Evolutionary conservation across 441 rosid species (phyloP), one percentile per base, ranked within the genome.

Genomic region (Mallotus japonicus): DNA sequence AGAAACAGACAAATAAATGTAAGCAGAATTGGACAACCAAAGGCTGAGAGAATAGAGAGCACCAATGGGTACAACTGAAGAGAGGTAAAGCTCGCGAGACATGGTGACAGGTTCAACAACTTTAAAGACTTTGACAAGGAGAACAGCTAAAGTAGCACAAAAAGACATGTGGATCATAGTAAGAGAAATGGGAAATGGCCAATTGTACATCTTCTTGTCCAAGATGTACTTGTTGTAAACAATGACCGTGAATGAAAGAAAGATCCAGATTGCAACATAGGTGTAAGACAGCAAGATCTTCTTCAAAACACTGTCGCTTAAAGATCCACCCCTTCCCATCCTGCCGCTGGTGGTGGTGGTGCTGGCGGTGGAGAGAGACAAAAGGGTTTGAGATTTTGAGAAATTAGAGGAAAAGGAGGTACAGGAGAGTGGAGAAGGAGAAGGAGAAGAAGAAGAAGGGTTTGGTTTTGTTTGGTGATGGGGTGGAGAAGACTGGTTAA

Each of bases 211-310:
- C 87, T 95, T 92, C 83, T 90, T 90, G 87, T 95, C 99, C 47
- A 95, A 94, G 92, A 94, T 94, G 92, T 89, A 94, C 72, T 94
- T 94, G 91, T 94, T 94, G 95, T 89, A 94, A 69, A 94, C 97
- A 84, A 95, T 95, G 69, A 95, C 99, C 40, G 97, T 92, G 91
- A 95, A 95, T 82, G 93, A 87, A 54, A 95, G 94, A 96, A 92
- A 95, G 93, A 95, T 92, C 99, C 99, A 95, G 77, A 92, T 83
- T 64, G 88, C 96, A 0, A 95, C 99, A 79, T 95, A 95, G 47
- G 92, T 75, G 92, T 95, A 95, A 34, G 99, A 90, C 34, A 95
- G 93, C 67, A 95, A 69, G 90, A 95, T 91, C 88, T 92, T 90
- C 83, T 85, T 90, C 78, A 95, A 51, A 34, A 92, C 93, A 69